phyloP scores from a whole-genome alignment of 2,329 filamentous ascomycete genomes.

The Pyrenophora teres region DNA sequence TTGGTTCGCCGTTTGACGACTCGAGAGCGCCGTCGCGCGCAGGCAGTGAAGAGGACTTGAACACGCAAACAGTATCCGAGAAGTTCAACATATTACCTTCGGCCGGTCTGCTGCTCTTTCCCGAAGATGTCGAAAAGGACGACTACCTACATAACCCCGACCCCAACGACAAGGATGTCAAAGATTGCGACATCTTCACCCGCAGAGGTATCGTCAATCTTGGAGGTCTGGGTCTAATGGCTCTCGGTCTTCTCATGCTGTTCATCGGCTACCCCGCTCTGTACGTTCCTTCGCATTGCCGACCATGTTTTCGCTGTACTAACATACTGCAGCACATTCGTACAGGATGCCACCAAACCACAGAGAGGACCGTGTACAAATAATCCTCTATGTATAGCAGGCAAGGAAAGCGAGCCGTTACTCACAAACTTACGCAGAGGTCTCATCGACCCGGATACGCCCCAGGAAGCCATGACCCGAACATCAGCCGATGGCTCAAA shows the following conservation, averaged over 20 bases:
- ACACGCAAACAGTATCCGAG: conserved; percentile 73
- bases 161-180: conserved; percentile 64
- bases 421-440: conserved; percentile 64
- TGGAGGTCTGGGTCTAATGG: conserved; percentile 64
- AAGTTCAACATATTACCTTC: conserved; percentile 75
- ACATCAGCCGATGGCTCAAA: conserved; percentile 63
- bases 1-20: conserved; percentile 63
- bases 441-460: conserved; percentile 71
- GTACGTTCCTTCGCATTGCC: conserved; percentile 55
- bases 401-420: conserved; percentile 54
- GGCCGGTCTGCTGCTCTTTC: conserved; percentile 68
- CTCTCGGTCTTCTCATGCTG: conserved; percentile 64
- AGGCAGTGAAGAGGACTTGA: conserved; percentile 69
- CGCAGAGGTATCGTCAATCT: conserved; percentile 67
- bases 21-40: conserved; percentile 62
- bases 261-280: conserved; percentile 73
- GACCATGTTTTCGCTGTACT: conserved; percentile 6
- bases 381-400: conserved; percentile 57
- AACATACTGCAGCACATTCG: conserved; percentile 58
- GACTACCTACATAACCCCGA: conserved; percentile 74
- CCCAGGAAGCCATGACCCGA: conserved; percentile 60
- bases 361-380: conserved; percentile 46
- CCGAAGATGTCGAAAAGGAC: conserved; percentile 74
- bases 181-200: conserved; percentile 68
- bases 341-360: conserved; percentile 51